A percentile compares a stretch with the other conserved stretches of the same genome.
Conservation (phyloP, 208 protist genomes). For the Crithidia acanthocephali region DNA sequence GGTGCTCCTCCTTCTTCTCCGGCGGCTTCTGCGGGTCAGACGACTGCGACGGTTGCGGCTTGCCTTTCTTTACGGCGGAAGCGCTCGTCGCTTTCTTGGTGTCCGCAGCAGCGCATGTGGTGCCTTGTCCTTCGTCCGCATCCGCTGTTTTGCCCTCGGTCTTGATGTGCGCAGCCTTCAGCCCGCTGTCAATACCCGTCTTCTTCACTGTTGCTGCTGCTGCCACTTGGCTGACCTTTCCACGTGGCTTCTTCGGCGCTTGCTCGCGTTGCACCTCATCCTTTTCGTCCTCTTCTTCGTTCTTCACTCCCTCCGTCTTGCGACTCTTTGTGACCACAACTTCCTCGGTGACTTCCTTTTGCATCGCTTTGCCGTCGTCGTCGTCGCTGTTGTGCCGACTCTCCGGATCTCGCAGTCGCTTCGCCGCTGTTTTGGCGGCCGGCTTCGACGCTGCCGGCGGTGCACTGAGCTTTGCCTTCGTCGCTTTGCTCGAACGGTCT, state of each 20-base stretch:
- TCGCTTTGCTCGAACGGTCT: too few species aligned
- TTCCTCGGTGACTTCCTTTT: too few species aligned
- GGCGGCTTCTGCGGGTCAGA: background rate
- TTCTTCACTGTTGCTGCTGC: background rate
- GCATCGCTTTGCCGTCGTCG: background rate
- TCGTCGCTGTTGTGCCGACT: slow-evolving; percentile 6
- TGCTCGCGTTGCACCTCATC: background rate
- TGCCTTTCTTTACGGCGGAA: background rate
- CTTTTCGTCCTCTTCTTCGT: background rate
- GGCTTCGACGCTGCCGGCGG: too few species aligned
- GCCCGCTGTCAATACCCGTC: background rate
- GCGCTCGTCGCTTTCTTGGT: background rate
- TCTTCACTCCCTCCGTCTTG: background rate
- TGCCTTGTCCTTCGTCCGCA: background rate
- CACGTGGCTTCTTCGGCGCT: background rate
- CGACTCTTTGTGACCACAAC: background rate
- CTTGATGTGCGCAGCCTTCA: background rate
- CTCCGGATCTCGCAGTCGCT: slow-evolving; percentile 8
- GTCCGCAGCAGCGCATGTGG: background rate
- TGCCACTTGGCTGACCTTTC: background rate
- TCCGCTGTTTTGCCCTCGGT: background rate
- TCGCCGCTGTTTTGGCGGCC: background rate
- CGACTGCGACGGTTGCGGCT: background rate
- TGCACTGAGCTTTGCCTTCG: background rate
- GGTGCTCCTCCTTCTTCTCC: slow-evolving; percentile 32